Conservation (phyloP, 768 basidiomycete species). For the Termitomyces sp. region DNA sequence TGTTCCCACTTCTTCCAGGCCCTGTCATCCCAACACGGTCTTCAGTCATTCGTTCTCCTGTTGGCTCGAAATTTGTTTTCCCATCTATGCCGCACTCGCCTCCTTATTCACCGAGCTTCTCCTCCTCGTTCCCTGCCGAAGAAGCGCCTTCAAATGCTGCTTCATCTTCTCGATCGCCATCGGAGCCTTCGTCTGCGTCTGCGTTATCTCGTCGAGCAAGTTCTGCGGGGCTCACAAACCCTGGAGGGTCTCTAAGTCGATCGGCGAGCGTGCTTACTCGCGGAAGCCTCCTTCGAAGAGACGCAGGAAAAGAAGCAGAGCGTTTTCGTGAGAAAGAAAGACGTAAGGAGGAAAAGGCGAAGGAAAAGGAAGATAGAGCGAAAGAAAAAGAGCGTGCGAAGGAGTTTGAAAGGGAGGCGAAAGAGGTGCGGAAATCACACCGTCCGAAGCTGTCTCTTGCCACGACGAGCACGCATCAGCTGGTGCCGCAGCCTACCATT, state of each 20-base stretch:
- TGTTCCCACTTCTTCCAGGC: not conserved
- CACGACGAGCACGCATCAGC: constrained; percentile 17
- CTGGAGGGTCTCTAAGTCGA: constrained; percentile 16
- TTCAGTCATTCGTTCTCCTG: constrained; percentile 9
- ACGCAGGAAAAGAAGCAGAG: constrained; percentile 13
- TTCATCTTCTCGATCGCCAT: not conserved
- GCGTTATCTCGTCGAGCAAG: constrained; percentile 17
- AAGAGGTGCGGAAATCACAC: constrained; percentile 16
- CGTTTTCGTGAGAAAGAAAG: constrained; percentile 19
- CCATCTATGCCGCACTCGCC: constrained; percentile 6
- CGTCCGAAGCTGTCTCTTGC: constrained; percentile 31
- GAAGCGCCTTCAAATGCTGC: not conserved
- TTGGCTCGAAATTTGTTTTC: not conserved
- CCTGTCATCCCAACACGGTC: not conserved
- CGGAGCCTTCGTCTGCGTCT: not conserved
- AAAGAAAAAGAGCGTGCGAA: constrained; percentile 15
- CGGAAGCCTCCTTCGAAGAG: constrained; percentile 15
- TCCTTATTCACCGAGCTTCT: constrained; percentile 7
- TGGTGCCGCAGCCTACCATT: constrained; percentile 9
- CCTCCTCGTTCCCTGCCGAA: not conserved
- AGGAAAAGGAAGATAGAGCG: constrained; percentile 24
- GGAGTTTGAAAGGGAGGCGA: constrained; percentile 11
- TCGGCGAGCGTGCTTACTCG: constrained; percentile 20
- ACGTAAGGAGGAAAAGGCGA: constrained; percentile 17
- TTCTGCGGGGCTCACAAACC: constrained; percentile 15